Evolutionary conservation across 1,284 basidiomycete species (phyloP), one percentile per base, ranked within the genome.

Genomic region (Sanguinoderma infundibulare): DNA sequence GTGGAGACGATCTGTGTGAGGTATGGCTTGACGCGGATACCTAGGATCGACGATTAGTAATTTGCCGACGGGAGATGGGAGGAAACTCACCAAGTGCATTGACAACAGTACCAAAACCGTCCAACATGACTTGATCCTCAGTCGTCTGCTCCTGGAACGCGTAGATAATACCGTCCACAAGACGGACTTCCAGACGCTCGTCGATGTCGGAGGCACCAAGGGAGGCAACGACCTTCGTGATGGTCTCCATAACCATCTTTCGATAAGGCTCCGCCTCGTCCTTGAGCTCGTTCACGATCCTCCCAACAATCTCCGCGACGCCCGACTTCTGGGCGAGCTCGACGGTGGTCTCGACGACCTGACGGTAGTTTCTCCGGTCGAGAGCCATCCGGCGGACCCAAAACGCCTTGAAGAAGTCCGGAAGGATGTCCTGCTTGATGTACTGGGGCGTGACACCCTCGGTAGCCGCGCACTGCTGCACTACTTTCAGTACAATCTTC

Each of bases 181-280:
- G 86, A 60, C 94, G 87, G 14, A 97, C 88, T 78, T 99, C 97
- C 51, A 99, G 82, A 53, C 96, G 86, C 76, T 99, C 96, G 73
- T 99, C 97, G 61, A 99, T 94, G 72, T 99, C 98, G 1, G 96
- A 94, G 2, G 97, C 95, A 59, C 98, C 96, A 4, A 98, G 86
- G 12, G 91, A 92, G 7, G 91, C 89, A 34, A 99, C 85, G 39
- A 99, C 98, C 75, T 98, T 98, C 24, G 96, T 98, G 70, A 99
- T 98, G 0, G 98, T 98, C 80, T 99, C 98, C 97, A 99, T 99
- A 44, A 98, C 96, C 98, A 99, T 99, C 84, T 98, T 98, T 67
- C 97, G 84, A 82, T 97, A 98, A 6, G 96, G 95, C 79, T 99
- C 98, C 1, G 92, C 91, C 75, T 96, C 95, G 70, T 97, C 95